phyloP scores from a whole-genome alignment of 768 basidiomycete genomes.

The Hericium coralloides region DNA sequence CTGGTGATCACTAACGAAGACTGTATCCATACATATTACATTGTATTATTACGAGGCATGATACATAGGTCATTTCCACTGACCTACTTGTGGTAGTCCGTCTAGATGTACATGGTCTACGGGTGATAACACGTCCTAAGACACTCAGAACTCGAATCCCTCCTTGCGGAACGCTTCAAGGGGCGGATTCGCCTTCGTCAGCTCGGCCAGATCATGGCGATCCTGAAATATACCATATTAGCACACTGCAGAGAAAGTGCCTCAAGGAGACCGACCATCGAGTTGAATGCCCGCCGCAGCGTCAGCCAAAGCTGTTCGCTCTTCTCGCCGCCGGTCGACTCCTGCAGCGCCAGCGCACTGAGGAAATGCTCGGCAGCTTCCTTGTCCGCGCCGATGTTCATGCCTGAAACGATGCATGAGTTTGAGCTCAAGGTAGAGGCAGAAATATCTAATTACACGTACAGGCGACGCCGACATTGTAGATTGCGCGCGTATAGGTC shows the following conservation, averaged over 20 bases:
- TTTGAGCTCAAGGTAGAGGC: not conserved
- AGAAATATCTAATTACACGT: constrained; percentile 25
- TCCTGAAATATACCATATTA: constrained; percentile 34
- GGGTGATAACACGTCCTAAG: too few relatives aligned
- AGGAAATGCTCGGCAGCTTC: constrained; percentile 97
- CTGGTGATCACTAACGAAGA: constrained; percentile 23
- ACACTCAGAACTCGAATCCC: constrained; percentile 76
- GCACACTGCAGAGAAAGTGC: not conserved
- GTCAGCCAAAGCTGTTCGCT: constrained; percentile 89
- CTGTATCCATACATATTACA: not conserved
- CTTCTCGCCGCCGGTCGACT: constrained; percentile 56
- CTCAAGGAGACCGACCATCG: constrained; percentile 51
- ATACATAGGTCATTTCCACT: too few relatives aligned
- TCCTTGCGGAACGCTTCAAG: constrained; percentile 70
- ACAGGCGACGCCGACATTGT: constrained; percentile 98
- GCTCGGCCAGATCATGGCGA: constrained; percentile 73
- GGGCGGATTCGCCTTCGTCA: constrained; percentile 54
- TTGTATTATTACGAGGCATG: too few relatives aligned
- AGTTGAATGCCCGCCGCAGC: constrained; percentile 67
- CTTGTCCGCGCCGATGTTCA: constrained; percentile 92
- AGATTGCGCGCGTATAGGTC: constrained; percentile 94
- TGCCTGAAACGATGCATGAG: constrained; percentile 39
- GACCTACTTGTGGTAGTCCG: too few relatives aligned
- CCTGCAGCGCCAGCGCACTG: constrained; percentile 74
- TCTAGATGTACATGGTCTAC: too few relatives aligned